Evolutionary conservation across 1,139 yeast genomes (phyloP), one percentile per base, ranked within the genome.

Genomic region (Geotrichum carabidarum): DNA sequence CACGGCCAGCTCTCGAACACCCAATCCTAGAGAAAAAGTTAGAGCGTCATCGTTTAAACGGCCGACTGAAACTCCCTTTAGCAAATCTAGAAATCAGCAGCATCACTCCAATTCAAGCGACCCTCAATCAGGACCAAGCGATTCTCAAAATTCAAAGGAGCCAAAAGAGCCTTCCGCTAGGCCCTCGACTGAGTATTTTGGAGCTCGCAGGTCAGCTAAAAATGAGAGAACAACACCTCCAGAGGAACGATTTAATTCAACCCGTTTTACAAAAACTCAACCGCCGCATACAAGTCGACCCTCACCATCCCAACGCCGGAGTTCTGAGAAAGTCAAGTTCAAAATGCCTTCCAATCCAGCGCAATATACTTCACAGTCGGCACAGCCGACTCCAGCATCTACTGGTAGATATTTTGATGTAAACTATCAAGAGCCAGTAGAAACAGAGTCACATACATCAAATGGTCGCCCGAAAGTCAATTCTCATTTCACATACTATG

Each of bases 241-340:
- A 7, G 44, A 42, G 27, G 44, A 42, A 3, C 12, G 34, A 14
- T 42, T 42, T 22, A 22, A 11, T 15, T 7, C 31, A 9, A 22
- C 44, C 12, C 22, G 15, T 2, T 42, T 42, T 27, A 42, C 12
- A 3, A 42, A 42, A 15, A 5, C 31, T 12, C 37, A 14, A 17
- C 14, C 15, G 5, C 15, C 2, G n/a, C 9, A 37, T n/a, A 37
- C n/a, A 2, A 8, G 14, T 12, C 14, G 14, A 35, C 14, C 38
- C 5, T 35, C n/a, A 35, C 14, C 14, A 14, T 35, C n/a, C n/a
- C 14, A 17, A 14, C 40, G 40, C 40, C n/a, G 15, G n/a, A 46
- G 31, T 46, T 40, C 50, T 17, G 53, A 44, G 3, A 50, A 50
- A 35, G 53, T 50, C 22, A 37, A 44, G 15, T 41, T 50, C 40